Conservation (phyloP, 1,139 yeast genomes). For the Chernovozyma aurita region DNA sequence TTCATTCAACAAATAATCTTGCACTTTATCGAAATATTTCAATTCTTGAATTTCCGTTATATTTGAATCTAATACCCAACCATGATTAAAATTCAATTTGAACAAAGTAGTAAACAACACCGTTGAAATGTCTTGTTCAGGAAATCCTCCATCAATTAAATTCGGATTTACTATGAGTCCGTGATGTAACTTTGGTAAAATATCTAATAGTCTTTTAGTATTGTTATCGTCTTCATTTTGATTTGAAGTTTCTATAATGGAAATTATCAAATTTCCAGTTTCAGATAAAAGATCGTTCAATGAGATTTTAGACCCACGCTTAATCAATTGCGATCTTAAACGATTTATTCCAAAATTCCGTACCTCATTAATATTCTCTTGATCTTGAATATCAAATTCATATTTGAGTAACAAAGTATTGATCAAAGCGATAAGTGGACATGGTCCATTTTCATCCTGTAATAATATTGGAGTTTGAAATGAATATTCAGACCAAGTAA, state of each 20-base stretch:
- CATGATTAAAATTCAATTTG: conserved; percentile 43
- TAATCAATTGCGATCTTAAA: conserved; percentile 24
- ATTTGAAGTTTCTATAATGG: conserved; percentile 18
- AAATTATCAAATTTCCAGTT: conserved; percentile 42
- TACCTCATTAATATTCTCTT: conserved; percentile 10
- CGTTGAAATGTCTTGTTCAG: conserved; percentile 31
- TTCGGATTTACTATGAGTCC: conserved; percentile 76
- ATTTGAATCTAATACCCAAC: conserved; percentile 38
- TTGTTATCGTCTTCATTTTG: conserved; percentile 30
- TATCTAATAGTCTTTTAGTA: conserved; percentile 29
- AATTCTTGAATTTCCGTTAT: conserved; percentile 20
- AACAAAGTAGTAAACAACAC: conserved; percentile 34
- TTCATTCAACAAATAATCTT: conserved; percentile 29
- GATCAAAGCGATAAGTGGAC: conserved; percentile 79
- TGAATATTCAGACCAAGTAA: conserved; percentile 30
- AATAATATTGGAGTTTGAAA: conserved; percentile 56
- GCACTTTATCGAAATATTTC: conserved; percentile 43
- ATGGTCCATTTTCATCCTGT: conserved; percentile 84
- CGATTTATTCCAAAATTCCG: conserved; percentile 13
- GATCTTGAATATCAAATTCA: conserved; percentile 21
- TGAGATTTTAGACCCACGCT: conserved; percentile 15
- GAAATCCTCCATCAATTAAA: conserved; percentile 58
- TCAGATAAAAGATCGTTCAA: conserved; percentile 35
- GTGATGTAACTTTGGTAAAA: conserved; percentile 62
- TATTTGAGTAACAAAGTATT: conserved; percentile 59